phyloP scores from a whole-genome alignment of 1,139 yeast species.

The Debaryomycetaceae sp. region DNA sequence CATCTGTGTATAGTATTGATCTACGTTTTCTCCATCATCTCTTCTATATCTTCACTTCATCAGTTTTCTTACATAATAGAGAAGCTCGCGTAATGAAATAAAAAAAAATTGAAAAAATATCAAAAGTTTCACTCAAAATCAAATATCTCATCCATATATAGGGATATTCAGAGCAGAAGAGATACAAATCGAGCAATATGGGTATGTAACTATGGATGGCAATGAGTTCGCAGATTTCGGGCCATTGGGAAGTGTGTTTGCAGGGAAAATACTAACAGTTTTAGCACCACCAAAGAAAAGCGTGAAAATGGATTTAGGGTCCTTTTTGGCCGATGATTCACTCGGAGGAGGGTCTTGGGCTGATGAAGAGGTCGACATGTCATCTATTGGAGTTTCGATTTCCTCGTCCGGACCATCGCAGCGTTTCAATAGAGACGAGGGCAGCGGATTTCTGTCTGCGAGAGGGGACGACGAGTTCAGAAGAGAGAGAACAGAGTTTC shows the following conservation, averaged over 20 bases:
- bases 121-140: background rate
- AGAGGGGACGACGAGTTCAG: conserved; percentile 13
- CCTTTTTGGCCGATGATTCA: conserved; percentile 47
- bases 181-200: background rate
- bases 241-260: background rate
- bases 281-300: conserved; percentile 42
- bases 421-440: conserved; percentile 11
- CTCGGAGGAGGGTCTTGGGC: conserved; percentile 56
- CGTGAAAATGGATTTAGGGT: conserved; percentile 49
- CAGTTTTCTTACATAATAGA: background rate
- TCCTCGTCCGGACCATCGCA: conserved; percentile 25
- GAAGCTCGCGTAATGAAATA: background rate
- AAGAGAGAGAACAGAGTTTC: conserved; percentile 61
- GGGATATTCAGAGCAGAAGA: background rate
- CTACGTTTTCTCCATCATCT: too few species aligned
- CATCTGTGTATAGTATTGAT: too few species aligned
- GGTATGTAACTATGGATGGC: background rate
- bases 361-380: conserved; percentile 56
- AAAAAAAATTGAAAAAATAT: background rate
- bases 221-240: conserved; percentile 1
- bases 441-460: conserved; percentile 2
- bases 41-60: background rate
- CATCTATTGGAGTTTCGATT: conserved; percentile 50
- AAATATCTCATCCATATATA: background rate
- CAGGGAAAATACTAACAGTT: conserved; percentile 5